These are phyloP conservation scores for Pseudozyma flocculosa DNA, from an alignment of 1,284 basidiomycete species.

Conservation along the genomic window DNA sequence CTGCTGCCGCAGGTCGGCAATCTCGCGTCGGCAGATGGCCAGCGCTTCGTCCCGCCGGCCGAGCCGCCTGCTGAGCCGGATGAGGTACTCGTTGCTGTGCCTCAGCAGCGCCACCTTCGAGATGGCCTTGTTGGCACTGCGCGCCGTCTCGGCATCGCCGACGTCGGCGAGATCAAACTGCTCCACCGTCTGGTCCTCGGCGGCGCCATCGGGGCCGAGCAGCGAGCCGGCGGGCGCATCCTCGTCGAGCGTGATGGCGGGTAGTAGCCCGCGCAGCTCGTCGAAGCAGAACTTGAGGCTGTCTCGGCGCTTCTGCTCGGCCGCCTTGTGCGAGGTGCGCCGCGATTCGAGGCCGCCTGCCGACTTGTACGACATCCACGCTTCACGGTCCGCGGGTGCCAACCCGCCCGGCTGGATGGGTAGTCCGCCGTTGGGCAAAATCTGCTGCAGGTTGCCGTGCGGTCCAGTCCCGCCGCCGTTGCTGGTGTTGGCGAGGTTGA, in stretches of 20 bases:
- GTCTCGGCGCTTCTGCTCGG: slow-evolving; percentile 94
- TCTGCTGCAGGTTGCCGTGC: slow-evolving; percentile 3
- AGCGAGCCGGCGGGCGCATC: slow-evolving; percentile 51
- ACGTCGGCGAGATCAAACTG: slow-evolving; percentile 36
- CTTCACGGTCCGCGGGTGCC: slow-evolving; percentile 36
- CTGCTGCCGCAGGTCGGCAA: slow-evolving; percentile 65
- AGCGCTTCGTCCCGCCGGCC: slow-evolving; percentile 83
- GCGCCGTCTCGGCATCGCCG: slow-evolving; percentile 30
- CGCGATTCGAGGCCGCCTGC: slow-evolving; percentile 61
- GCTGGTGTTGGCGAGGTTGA: slow-evolving; percentile 14
- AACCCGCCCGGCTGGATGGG: slow-evolving; percentile 38
- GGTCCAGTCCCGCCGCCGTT: neutral
- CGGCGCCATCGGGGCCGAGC: slow-evolving; percentile 49
- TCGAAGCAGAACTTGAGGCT: slow-evolving; percentile 94
- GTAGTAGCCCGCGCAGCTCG: slow-evolving; percentile 81
- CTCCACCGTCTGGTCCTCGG: slow-evolving; percentile 49
- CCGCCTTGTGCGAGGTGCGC: slow-evolving; percentile 91
- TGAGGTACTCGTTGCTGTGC: slow-evolving; percentile 84
- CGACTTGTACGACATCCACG: slow-evolving; percentile 42
- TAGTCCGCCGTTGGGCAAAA: slow-evolving; percentile 10
- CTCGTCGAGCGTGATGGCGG: slow-evolving; percentile 60
- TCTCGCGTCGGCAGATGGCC: slow-evolving; percentile 68
- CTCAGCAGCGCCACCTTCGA: slow-evolving; percentile 89
- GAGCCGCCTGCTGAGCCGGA: slow-evolving; percentile 73
- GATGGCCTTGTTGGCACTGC: slow-evolving; percentile 69